Evolutionary conservation across 805 yeast species (phyloP).

Genomic region (Candida maesae): DNA sequence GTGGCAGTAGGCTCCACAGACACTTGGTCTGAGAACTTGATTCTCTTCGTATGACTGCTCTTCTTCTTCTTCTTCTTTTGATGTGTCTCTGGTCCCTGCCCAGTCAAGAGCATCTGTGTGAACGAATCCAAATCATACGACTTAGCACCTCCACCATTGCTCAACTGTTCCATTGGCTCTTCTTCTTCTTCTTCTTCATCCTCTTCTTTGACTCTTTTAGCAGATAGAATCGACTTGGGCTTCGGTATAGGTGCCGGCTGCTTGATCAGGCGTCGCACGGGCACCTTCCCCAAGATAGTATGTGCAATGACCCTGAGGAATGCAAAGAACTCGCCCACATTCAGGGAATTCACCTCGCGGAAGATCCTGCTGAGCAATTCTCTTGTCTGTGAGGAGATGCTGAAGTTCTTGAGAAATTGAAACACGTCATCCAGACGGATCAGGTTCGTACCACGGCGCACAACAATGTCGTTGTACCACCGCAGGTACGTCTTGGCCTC

Average conservation of each 20-base stretch:
- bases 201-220: conserved; percentile 45
- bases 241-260: conserved; percentile 64
- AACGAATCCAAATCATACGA: conserved; percentile 81
- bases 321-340: conserved; percentile 90
- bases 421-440: conserved; percentile 76
- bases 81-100: conserved; percentile 57
- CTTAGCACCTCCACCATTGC: conserved; percentile 4
- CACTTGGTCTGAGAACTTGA: conserved; percentile 68
- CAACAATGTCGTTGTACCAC: conserved; percentile 86
- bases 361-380: conserved; percentile 49
- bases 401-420: conserved; percentile 73
- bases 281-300: conserved; percentile 49
- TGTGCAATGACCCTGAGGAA: conserved; percentile 77
- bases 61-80: conserved; percentile 31
- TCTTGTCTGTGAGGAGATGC: conserved; percentile 48
- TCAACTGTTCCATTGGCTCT: conserved; percentile 26
- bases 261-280: conserved; percentile 49
- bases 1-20: conserved; percentile 17
- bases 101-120: conserved; percentile 79
- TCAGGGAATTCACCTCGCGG: conserved; percentile 53
- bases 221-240: conserved; percentile 74
- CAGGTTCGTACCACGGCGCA: conserved; percentile 63
- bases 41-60: conserved; percentile 46
- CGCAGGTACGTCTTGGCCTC: conserved; percentile 84
- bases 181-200: conserved; percentile 41